Percentiles rank a stretch among this genome's conserved stretches.
phyloP scores from a whole-genome alignment of 2,329 filamentous ascomycete genomes.

The Colletotrichum sp. region DNA sequence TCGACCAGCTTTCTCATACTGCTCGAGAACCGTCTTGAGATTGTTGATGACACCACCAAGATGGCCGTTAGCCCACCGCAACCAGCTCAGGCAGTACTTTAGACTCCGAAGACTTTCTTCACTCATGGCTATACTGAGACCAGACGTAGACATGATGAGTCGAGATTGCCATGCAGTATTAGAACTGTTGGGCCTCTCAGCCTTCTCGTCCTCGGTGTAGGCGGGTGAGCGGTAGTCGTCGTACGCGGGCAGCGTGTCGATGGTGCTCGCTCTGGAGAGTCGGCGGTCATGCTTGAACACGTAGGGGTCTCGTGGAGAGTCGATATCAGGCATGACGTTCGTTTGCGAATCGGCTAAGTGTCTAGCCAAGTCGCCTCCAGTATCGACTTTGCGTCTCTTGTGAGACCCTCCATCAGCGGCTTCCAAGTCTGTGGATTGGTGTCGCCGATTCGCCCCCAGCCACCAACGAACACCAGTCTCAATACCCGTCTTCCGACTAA shows the following conservation, averaged over 20 bases:
- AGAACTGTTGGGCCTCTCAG: slow-evolving; percentile 28
- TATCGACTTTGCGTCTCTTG: slow-evolving; percentile 64
- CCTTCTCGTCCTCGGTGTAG: slow-evolving; percentile 66
- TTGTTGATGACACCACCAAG: slow-evolving; percentile 77
- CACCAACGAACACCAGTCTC: slow-evolving; percentile 89
- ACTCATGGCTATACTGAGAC: slow-evolving; percentile 88
- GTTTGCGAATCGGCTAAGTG: slow-evolving; percentile 18
- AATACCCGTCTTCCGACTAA: slow-evolving; percentile 85
- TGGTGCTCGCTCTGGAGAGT: slow-evolving; percentile 68
- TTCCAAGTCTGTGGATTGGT: slow-evolving; percentile 54
- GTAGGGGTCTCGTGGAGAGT: slow-evolving; percentile 24
- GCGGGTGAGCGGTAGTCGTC: slow-evolving; percentile 78
- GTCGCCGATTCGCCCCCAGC: slow-evolving; percentile 64
- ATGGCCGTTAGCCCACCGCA: slow-evolving; percentile 82
- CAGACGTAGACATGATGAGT: slow-evolving; percentile 88
- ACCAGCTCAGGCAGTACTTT: slow-evolving; percentile 81
- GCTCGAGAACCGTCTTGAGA: slow-evolving; percentile 76
- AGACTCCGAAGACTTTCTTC: slow-evolving; percentile 85
- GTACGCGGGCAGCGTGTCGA: slow-evolving; percentile 83
- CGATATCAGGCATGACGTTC: slow-evolving; percentile 20
- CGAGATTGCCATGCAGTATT: slow-evolving; percentile 74
- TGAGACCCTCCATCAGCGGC: slow-evolving; percentile 49
- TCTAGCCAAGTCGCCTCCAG: slow-evolving; percentile 36
- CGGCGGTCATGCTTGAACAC: slow-evolving; percentile 49
- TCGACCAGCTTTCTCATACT: slow-evolving; percentile 69